phyloP scores from a whole-genome alignment of 2,329 filamentous ascomycete species.

The Monosporascus sp. region DNA sequence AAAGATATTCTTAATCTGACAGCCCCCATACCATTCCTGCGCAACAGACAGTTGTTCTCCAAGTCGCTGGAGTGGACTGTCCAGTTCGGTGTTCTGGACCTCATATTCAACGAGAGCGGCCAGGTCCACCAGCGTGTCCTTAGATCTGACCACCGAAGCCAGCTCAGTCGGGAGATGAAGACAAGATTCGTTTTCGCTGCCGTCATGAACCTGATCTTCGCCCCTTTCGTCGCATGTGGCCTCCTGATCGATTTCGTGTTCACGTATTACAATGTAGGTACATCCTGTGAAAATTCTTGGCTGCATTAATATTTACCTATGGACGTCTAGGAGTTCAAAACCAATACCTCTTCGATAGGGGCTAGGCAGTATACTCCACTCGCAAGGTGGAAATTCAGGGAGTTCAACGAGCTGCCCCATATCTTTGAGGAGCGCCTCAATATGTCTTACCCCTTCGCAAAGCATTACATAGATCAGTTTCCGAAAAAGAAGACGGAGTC shows the following conservation, averaged over 20 bases:
- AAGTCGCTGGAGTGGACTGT: slow-evolving; percentile 89
- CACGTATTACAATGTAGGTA: slow-evolving; percentile 80
- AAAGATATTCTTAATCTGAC: slow-evolving; percentile 90
- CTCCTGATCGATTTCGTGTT: slow-evolving; percentile 88
- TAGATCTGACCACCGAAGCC: slow-evolving; percentile 72
- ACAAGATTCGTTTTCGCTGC: slow-evolving; percentile 78
- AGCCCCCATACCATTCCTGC: slow-evolving; percentile 77
- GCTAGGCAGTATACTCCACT: slow-evolving; percentile 87
- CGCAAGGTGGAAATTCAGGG: slow-evolving; percentile 96
- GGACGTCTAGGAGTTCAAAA: slow-evolving; percentile 76
- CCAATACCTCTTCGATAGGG: slow-evolving; percentile 82
- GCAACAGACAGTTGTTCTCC: slow-evolving; percentile 77
- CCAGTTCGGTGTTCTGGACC: slow-evolving; percentile 84
- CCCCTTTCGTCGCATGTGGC: slow-evolving; percentile 83
- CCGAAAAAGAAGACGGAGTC: slow-evolving; percentile 92
- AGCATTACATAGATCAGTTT: slow-evolving; percentile 90
- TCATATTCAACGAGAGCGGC: slow-evolving; percentile 85
- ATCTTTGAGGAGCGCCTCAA: slow-evolving; percentile 85
- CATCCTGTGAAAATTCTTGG: not conserved
- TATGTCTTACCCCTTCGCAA: slow-evolving; percentile 92
- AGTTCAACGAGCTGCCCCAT: slow-evolving; percentile 95
- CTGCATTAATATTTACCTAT: slow-evolving; percentile 10
- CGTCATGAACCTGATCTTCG: slow-evolving; percentile 78
- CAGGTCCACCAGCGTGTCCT: slow-evolving; percentile 85
- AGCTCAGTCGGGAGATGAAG: slow-evolving; percentile 73